Evolutionary conservation across 2,329 filamentous ascomycete genomes (phyloP), one percentile per base, ranked within the genome.

Genomic region (Gremmenia infestans): DNA sequence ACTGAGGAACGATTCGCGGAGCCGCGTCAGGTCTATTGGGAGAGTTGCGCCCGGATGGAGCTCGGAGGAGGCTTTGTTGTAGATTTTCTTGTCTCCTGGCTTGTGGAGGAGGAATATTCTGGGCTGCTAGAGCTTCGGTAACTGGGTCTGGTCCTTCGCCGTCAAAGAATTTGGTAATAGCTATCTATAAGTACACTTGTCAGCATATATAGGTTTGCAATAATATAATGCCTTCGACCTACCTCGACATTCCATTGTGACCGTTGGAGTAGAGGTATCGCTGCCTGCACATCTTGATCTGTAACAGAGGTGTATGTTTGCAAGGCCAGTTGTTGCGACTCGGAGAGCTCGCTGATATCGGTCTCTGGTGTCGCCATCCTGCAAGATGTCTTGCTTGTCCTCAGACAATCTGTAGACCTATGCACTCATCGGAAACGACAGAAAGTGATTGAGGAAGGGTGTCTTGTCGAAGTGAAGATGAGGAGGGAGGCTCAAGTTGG

Each of bases 241-340:
- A 91, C 89, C 78, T 93, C 89, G 0, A 96, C 88, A 69, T 97
- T 99, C 94, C 94, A 99, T 78, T 97, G 87, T 55, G 91, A 96
- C 60, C 91, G 80, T 63, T 87, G 82, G 2, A 99, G 78, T 4
- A 99, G 72, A 1, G 89, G 84, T 49, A 96, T 78, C 2, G 94
- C 91, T 56, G 89, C 85, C 45, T 83, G 79, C 46, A 84, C 72
- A 22, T 91, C 86, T 72, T 97, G 91, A 65, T 92, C 85, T 25
- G 94, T 97, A 50, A 99, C 88, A 51, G 88, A 82, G 15, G 86
- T 90, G 72, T 91, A 96, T 68, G 96, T 93, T 66, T 96, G 86
- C 25, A 99, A 82, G 48, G 90, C 88, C 51, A 87, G 82, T 72
- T 91, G 91, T 76, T 97, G 91, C 63, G 81, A 81, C 60, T 86